Conservation (phyloP, 2,329 filamentous ascomycete genomes). For the Monosporascus sp. region DNA sequence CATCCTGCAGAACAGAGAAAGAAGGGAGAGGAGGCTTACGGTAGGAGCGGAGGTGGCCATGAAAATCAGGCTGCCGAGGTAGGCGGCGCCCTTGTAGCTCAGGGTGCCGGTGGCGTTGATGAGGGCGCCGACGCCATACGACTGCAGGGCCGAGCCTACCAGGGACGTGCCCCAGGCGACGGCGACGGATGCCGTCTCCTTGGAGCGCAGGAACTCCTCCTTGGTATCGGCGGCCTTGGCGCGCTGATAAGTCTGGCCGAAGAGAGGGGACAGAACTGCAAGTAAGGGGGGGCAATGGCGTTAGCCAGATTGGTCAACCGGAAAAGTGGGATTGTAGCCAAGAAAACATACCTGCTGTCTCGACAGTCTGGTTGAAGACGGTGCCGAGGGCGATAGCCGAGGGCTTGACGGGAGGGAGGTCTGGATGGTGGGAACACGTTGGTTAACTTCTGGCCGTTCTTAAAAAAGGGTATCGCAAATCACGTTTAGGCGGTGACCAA, state of each 20-base stretch:
- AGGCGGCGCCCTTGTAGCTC: conserved; percentile 94
- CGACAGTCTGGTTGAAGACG: conserved; percentile 88
- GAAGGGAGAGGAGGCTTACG: conserved; percentile 47
- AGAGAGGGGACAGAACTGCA: conserved; percentile 73
- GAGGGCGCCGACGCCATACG: conserved; percentile 82
- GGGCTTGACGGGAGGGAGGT: conserved; percentile 79
- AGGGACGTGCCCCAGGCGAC: conserved; percentile 88
- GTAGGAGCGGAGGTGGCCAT: conserved; percentile 81
- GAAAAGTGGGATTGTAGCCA: neutral
- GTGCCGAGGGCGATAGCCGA: conserved; percentile 96
- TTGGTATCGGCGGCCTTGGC: conserved; percentile 88
- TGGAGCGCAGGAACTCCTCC: conserved; percentile 92
- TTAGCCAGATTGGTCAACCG: conserved; percentile 1
- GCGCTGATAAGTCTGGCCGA: conserved; percentile 90
- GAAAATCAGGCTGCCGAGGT: conserved; percentile 88
- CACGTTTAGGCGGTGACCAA: no score
- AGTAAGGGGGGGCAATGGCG: neutral
- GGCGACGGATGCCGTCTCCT: conserved; percentile 83
- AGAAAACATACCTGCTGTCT: conserved; percentile 54
- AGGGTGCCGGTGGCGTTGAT: conserved; percentile 94
- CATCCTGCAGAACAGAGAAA: no score
- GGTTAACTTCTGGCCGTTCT: no score
- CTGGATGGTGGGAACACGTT: conserved; percentile 23
- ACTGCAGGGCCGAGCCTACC: conserved; percentile 80
- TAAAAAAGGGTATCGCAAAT: no score